Conservation (phyloP, 805 yeast genomes). For the Ogataea pignaliae region DNA sequence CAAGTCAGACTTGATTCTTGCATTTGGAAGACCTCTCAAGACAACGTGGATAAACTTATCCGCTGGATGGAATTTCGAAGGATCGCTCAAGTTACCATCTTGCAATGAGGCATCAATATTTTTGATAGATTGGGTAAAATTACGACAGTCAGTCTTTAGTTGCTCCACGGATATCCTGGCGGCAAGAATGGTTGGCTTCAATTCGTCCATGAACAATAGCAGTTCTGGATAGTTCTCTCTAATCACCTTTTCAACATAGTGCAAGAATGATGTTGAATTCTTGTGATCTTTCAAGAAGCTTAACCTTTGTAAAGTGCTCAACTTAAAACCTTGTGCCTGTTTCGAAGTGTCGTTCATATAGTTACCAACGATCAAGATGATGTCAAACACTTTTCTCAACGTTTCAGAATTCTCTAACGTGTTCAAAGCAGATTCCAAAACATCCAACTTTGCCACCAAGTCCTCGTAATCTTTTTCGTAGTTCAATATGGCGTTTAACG, state of each 20-base stretch:
- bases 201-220: conserved; percentile 69
- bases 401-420: conserved; percentile 62
- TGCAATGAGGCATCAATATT: conserved; percentile 73
- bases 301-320: conserved; percentile 84
- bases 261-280: conserved; percentile 83
- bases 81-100: conserved; percentile 82
- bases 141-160: conserved; percentile 64
- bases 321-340: conserved; percentile 89
- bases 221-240: conserved; percentile 79
- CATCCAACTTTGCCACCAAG: conserved; percentile 58
- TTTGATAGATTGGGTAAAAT: conserved; percentile 53
- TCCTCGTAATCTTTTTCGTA: conserved; percentile 79
- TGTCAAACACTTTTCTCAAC: conserved; percentile 69
- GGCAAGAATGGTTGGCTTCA: conserved; percentile 52
- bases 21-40: conserved; percentile 65
- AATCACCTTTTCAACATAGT: conserved; percentile 87
- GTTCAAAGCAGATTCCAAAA: conserved; percentile 69
- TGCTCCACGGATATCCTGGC: conserved; percentile 81
- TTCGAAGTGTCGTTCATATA: conserved; percentile 92
- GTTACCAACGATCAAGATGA: conserved; percentile 89
- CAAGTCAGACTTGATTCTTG: conserved; percentile 63
- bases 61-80: conserved; percentile 72
- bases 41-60: conserved; percentile 66
- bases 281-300: conserved; percentile 87
- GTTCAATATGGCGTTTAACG: conserved; percentile 62